Percentiles rank a stretch among this genome's conserved stretches.
phyloP scores from a whole-genome alignment of 345 rosid species.

The Populus euphratica region DNA sequence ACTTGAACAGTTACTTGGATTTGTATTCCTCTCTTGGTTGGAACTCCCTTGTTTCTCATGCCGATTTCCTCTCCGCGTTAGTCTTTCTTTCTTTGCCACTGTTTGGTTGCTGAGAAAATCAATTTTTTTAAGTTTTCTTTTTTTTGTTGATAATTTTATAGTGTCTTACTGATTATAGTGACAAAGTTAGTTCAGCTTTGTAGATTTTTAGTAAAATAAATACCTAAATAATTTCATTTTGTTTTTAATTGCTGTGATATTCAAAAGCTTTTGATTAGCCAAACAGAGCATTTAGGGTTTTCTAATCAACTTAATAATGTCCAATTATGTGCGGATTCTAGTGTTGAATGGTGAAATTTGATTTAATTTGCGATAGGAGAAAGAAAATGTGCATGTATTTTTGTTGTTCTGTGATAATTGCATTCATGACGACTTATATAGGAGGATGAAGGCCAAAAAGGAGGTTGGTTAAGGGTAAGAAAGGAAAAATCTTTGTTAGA shows the following conservation, averaged over 20 bases:
- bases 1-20: constrained; percentile 48
- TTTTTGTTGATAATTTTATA: neutral
- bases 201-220: neutral
- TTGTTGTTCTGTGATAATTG: neutral
- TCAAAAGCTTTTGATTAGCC: neutral
- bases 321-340: neutral
- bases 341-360: neutral
- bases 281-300: neutral
- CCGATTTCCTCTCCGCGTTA: constrained; percentile 77
- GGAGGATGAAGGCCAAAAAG: neutral
- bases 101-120: neutral
- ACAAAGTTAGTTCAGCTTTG: neutral
- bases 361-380: neutral
- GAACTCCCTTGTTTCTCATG: constrained; percentile 73
- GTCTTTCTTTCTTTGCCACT: constrained; percentile 9
- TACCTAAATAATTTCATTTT: neutral
- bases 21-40: constrained; percentile 85
- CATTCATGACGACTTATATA: neutral
- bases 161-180: neutral
- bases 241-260: neutral
- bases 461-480: neutral
- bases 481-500: neutral
- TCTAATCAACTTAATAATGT: neutral
- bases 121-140: neutral
- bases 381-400: neutral